Conservation (phyloP, 306 rosid genomes). For the Gastrolobium villosum region DNA sequence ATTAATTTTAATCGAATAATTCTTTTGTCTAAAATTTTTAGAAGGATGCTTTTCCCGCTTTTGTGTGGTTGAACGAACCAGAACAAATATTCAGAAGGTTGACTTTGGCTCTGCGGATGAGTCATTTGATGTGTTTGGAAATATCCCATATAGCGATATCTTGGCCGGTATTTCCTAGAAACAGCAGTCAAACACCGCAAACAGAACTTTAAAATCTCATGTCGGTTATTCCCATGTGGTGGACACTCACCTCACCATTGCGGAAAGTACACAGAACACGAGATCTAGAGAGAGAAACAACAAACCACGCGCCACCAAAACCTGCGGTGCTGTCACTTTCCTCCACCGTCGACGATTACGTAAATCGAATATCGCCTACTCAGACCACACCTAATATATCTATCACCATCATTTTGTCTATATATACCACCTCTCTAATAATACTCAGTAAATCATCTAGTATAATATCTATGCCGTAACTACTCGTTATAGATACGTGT, state of each 20-base stretch:
- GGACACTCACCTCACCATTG: background rate
- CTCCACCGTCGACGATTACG: too few relatives aligned
- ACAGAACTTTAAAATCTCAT: slow-evolving; percentile 17
- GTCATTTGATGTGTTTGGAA: slow-evolving; percentile 42
- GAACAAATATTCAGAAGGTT: slow-evolving; percentile 53
- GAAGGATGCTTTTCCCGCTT: too few relatives aligned
- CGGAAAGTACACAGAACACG: background rate
- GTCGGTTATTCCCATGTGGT: slow-evolving; percentile 47
- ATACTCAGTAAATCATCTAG: background rate
- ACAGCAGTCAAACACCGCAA: slow-evolving; percentile 36
- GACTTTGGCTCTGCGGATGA: slow-evolving; percentile 51
- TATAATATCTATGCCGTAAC: background rate
- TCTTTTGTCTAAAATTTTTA: too few relatives aligned
- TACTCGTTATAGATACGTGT: background rate
- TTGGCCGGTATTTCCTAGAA: slow-evolving; percentile 29
- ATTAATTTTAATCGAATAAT: too few relatives aligned
- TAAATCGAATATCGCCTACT: too few relatives aligned
- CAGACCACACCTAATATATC: too few relatives aligned
- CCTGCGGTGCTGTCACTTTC: too few relatives aligned
- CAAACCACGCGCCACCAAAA: too few relatives aligned
- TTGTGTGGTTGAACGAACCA: slow-evolving; percentile 44
- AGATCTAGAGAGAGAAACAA: background rate
- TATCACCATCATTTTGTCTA: too few relatives aligned
- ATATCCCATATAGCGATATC: slow-evolving; percentile 46
- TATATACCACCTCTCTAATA: background rate